A percentile compares a stretch with the other conserved stretches of the same genome.
Evolutionary conservation across 2,329 filamentous ascomycete genomes (phyloP).

Genomic region (Penicillium oxalicum): DNA sequence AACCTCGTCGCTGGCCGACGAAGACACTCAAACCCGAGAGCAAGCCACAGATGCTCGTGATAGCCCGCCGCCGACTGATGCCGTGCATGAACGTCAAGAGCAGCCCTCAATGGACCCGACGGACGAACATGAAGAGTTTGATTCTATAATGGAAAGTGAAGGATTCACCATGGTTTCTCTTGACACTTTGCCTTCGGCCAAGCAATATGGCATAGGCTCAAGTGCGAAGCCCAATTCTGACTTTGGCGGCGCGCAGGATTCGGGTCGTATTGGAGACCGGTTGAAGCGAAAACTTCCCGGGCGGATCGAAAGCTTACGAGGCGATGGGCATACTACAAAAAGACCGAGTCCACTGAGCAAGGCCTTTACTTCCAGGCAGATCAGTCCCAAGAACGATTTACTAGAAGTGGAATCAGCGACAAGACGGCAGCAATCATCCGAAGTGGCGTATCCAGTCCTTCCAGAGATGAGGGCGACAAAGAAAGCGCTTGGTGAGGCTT

Average conservation of each 20-base stretch:
- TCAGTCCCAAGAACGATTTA: background rate
- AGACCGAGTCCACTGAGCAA: slow-evolving; percentile 10
- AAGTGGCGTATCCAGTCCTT: slow-evolving; percentile 15
- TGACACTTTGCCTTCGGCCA: slow-evolving; percentile 47
- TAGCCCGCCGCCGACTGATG: slow-evolving; percentile 10
- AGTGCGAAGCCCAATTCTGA: slow-evolving; percentile 24
- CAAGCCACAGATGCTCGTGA: slow-evolving; percentile 8
- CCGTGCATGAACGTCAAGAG: slow-evolving; percentile 1
- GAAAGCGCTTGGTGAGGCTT: slow-evolving; percentile 1
- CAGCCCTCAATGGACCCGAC: slow-evolving; percentile 27
- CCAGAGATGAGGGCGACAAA: slow-evolving; percentile 5
- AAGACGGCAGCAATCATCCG: background rate
- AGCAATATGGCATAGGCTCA: slow-evolving; percentile 36
- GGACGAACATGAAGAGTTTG: slow-evolving; percentile 44
- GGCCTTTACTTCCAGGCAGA: background rate
- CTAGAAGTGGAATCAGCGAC: background rate
- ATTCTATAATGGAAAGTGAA: slow-evolving; percentile 53
- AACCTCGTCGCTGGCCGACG: slow-evolving; percentile 35
- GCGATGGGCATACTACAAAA: slow-evolving; percentile 12
- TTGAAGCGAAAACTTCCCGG: slow-evolving; percentile 24
- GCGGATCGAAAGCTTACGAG: slow-evolving; percentile 14
- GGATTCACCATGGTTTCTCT: slow-evolving; percentile 55
- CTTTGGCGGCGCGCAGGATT: slow-evolving; percentile 24
- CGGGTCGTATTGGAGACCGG: slow-evolving; percentile 19
- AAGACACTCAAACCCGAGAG: slow-evolving; percentile 25